Conservation (phyloP, 2,329 filamentous ascomycete genomes). For the Dactylella cylindrospora region DNA sequence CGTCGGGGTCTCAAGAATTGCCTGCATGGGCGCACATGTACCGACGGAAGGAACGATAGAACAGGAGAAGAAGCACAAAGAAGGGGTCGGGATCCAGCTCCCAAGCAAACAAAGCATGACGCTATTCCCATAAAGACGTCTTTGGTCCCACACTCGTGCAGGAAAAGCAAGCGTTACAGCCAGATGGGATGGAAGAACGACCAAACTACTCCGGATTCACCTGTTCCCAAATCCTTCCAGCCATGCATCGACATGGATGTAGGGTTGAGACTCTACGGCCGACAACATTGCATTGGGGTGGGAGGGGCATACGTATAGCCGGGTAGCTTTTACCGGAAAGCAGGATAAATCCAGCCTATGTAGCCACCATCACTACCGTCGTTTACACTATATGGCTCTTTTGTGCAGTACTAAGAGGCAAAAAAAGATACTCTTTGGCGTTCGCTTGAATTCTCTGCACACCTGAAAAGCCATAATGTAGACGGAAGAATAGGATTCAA, state of each 20-base stretch:
- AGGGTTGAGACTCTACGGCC: constrained; percentile 16
- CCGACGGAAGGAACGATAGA: constrained; percentile 21
- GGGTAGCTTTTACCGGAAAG: constrained; percentile 35
- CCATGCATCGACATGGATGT: neutral
- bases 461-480: constrained; percentile 10
- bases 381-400: neutral
- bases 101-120: constrained; percentile 32
- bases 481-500: constrained; percentile 15
- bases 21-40: constrained; percentile 26
- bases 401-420: neutral
- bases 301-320: constrained; percentile 41
- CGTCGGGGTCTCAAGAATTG: constrained; percentile 30
- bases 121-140: constrained; percentile 31
- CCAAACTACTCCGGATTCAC: constrained; percentile 21
- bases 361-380: constrained; percentile 7
- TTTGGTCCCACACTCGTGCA: constrained; percentile 33
- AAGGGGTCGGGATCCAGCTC: too few relatives aligned
- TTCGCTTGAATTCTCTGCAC: neutral
- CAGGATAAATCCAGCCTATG: constrained; percentile 32
- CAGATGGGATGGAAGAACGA: constrained; percentile 34
- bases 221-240: too few relatives aligned
- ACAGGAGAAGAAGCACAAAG: constrained; percentile 30
- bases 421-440: neutral
- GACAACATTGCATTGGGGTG: neutral
- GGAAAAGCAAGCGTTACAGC: constrained; percentile 35